Conservation (phyloP, 768 basidiomycete genomes). For the Rhizopogon roseolus region DNA sequence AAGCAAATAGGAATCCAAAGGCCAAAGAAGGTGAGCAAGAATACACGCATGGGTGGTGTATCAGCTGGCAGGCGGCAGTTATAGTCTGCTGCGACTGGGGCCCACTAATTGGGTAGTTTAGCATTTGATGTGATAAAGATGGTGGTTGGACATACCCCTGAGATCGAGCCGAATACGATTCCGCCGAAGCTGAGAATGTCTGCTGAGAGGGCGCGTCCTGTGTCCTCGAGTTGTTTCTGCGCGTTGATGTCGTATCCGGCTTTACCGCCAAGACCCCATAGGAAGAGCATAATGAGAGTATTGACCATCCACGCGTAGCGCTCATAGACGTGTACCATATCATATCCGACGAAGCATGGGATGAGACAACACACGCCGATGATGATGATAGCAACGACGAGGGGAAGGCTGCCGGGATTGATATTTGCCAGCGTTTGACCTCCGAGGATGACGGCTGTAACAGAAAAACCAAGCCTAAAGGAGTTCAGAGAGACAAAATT, state of each 20-base stretch:
- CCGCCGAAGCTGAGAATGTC: constrained; percentile 48
- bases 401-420: constrained; percentile 38
- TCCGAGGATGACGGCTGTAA: constrained; percentile 46
- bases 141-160: constrained; percentile 29
- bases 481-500: not conserved
- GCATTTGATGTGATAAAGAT: not conserved
- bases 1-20: constrained; percentile 44
- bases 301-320: constrained; percentile 51
- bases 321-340: constrained; percentile 45
- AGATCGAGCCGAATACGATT: constrained; percentile 43
- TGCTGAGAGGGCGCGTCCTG: constrained; percentile 31
- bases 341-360: constrained; percentile 44
- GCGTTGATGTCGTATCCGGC: constrained; percentile 41
- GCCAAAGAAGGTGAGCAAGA: constrained; percentile 46
- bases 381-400: constrained; percentile 46
- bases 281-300: constrained; percentile 43
- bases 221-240: constrained; percentile 38
- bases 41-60: constrained; percentile 38
- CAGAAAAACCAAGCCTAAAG: constrained; percentile 42
- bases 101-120: constrained; percentile 28
- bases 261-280: constrained; percentile 45
- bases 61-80: constrained; percentile 44
- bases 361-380: constrained; percentile 36
- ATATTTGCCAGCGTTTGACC: constrained; percentile 48
- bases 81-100: constrained; percentile 50